Base-by-base conservation (phyloP, 208 protist genomes). In the Trypanosoma mega region DNA sequence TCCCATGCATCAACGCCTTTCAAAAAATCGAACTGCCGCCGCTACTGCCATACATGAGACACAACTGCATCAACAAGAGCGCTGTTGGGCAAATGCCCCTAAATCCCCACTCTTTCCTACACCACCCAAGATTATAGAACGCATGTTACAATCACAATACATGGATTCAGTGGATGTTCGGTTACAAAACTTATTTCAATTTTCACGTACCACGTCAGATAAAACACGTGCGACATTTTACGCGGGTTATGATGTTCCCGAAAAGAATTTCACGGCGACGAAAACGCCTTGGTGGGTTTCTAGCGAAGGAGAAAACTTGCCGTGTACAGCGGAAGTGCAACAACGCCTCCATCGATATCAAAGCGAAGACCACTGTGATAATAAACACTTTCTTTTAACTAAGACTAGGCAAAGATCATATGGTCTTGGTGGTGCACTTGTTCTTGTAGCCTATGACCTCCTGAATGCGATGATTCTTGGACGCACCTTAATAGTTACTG, bases 281-380 rank as follows among this genome's bases (percentile, higher is more conserved):
- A 26, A 23, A 14, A 16, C 7, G 6, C 55, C 55, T 3, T 61
- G 55, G 55, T 61, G 55, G 55, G 55, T 61, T 34, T 39, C 55
- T 49, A 27, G 37, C 3, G 36, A 33, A 14, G 33, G 12, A 3
- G 26, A 65, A 6, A 18, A 24, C 46, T 33, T 73, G 8, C 67
- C 67, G 8, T 73, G 67, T 31, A 73, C 67, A 7, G 29, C 41
- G 30, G 60, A 68, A 23, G 47, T 63, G n/a, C 67, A 73, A 21
- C 24, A 36, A 36, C 54, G 56, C 21, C 41, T 73, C 4, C 39
- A 44, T 24, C 39, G 68, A 24, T 58, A 54, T 24, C 60, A 73
- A 44, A 52, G 59, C 29, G 7, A 14, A 14, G 41, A 8, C 3
- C 4, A 24, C 2, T 53, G 56, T 26, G 36, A 43, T 23, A 37